Conservation (phyloP, 768 basidiomycete genomes). For the Psilocybe sp. region DNA sequence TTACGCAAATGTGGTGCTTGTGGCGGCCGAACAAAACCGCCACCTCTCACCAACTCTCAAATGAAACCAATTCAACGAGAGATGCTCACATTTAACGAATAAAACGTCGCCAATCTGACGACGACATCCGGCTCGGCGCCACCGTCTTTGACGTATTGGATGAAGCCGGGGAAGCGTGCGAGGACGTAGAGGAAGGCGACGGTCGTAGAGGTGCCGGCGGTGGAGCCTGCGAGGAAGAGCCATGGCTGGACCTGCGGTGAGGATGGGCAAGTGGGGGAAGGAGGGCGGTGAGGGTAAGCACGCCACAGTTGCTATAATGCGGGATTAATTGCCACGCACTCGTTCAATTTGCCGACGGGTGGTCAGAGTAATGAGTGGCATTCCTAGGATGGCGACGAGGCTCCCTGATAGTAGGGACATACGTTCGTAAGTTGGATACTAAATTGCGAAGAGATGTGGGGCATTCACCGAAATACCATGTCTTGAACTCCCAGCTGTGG, state of each 20-base stretch:
- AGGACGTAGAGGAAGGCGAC: slow-evolving; percentile 72
- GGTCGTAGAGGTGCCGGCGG: slow-evolving; percentile 65
- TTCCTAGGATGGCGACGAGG: slow-evolving; percentile 57
- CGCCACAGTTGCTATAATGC: not conserved
- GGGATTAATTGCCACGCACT: slow-evolving; percentile 32
- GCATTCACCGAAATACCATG: slow-evolving; percentile 65
- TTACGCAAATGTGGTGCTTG: no score
- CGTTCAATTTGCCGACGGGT: slow-evolving; percentile 56
- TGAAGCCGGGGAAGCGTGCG: slow-evolving; percentile 66
- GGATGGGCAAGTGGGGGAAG: not conserved
- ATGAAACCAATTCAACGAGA: not conserved
- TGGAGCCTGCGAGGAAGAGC: slow-evolving; percentile 73
- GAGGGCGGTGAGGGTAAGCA: slow-evolving; percentile 2
- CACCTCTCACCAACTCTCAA: not conserved
- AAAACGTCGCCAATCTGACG: slow-evolving; percentile 70
- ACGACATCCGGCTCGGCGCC: slow-evolving; percentile 77
- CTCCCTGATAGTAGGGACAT: slow-evolving; percentile 44
- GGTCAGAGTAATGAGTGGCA: slow-evolving; percentile 68
- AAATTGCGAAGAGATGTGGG: not conserved
- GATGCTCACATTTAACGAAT: slow-evolving; percentile 68
- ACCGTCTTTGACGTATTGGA: slow-evolving; percentile 66
- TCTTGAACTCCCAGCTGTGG: slow-evolving; percentile 70
- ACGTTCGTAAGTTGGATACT: slow-evolving; percentile 1
- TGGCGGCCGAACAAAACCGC: no score
- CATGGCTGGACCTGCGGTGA: slow-evolving; percentile 58